Evolutionary conservation across 1,284 basidiomycete genomes (phyloP).

Genomic region (Peniophora sp.): DNA sequence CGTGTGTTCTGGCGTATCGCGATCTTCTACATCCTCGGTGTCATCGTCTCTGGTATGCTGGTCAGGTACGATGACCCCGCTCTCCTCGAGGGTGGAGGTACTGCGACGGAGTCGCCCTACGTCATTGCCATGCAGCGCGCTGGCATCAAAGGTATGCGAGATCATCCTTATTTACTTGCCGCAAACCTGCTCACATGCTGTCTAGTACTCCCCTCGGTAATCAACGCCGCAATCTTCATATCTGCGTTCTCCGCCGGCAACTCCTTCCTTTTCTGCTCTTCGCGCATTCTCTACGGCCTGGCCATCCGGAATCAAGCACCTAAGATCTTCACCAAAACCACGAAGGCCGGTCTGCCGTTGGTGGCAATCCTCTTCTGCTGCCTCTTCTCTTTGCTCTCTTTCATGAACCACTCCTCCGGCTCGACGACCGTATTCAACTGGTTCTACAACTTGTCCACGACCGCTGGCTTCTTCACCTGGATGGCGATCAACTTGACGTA

Average conservation of each 20-base stretch:
- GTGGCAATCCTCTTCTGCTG: conserved; percentile 44
- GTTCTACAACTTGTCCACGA: conserved; percentile 51
- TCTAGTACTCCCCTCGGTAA: conserved; percentile 54
- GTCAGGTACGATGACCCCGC: conserved; percentile 63
- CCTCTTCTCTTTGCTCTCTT: conserved; percentile 40
- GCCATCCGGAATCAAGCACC: conserved; percentile 74
- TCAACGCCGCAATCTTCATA: conserved; percentile 62
- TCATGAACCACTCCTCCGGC: conserved; percentile 35
- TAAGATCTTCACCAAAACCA: conserved; percentile 54
- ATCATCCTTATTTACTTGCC: neutral
- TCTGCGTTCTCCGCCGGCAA: conserved; percentile 83
- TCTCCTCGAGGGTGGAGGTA: conserved; percentile 48
- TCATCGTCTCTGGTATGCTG: conserved; percentile 74
- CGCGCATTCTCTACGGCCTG: conserved; percentile 79
- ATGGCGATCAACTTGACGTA: conserved; percentile 67
- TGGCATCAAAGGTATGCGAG: conserved; percentile 49
- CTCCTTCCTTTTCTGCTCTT: conserved; percentile 73
- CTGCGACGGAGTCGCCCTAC: conserved; percentile 67
- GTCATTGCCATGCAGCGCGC: conserved; percentile 79
- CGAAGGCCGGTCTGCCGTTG: conserved; percentile 67
- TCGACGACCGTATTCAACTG: conserved; percentile 36
- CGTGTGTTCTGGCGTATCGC: conserved; percentile 77
- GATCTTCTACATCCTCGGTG: conserved; percentile 69
- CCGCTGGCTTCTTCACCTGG: conserved; percentile 63
- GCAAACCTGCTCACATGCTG: neutral